These are phyloP conservation scores for Colletotrichum cereale DNA, from an alignment of 2,329 filamentous ascomycete species.

Conservation along the genomic window DNA sequence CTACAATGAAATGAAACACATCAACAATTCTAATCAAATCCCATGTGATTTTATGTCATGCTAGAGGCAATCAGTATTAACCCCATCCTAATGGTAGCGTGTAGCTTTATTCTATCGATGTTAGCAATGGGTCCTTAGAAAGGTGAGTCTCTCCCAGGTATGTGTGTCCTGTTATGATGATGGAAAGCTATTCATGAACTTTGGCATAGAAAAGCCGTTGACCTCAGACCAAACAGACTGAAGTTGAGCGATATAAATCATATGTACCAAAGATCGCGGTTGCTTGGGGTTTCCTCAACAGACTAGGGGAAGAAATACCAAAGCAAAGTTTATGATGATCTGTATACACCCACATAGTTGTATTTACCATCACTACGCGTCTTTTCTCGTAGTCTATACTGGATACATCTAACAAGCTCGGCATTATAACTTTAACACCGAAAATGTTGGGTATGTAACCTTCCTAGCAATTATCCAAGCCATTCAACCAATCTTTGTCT, in stretches of 20 bases:
- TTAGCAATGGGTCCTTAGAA: not conserved
- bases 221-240: not conserved
- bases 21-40: not conserved
- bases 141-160: not conserved
- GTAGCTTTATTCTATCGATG: no score
- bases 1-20: not conserved
- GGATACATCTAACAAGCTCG: not conserved
- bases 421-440: not conserved
- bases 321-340: not conserved
- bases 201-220: not conserved
- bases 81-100: no score
- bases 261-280: not conserved
- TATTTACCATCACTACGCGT: not conserved
- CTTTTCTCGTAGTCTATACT: not conserved
- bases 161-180: not conserved
- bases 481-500: slow-evolving; percentile 70
- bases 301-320: not conserved
- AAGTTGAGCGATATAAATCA: not conserved
- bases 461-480: slow-evolving; percentile 63
- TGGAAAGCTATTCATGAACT: no score
- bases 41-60: not conserved
- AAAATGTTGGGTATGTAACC: not conserved
- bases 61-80: not conserved
- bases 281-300: not conserved
- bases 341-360: no score